These are phyloP conservation scores for Penicillium macrosclerotiorum DNA, from an alignment of 495 filamentous ascomycete species.

Conservation along the genomic window DNA sequence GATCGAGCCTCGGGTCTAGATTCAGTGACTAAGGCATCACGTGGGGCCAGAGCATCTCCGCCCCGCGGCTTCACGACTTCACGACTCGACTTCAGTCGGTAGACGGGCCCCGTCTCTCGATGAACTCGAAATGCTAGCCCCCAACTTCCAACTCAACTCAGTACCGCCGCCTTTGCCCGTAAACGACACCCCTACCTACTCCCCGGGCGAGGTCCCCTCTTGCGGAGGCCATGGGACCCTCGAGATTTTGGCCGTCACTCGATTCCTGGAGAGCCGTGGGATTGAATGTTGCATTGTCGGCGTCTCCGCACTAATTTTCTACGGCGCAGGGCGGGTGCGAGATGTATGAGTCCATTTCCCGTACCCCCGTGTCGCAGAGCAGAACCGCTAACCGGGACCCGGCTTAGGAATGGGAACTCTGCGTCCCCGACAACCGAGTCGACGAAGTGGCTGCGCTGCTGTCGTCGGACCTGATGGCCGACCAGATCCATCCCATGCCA, in stretches of 20 bases:
- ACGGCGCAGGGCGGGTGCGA: slow-evolving; percentile 28
- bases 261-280: slow-evolving; percentile 25
- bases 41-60: slow-evolving; percentile 10
- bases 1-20: slow-evolving; percentile 10
- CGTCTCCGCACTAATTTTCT: slow-evolving; percentile 28
- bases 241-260: slow-evolving; percentile 28
- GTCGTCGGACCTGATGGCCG: slow-evolving; percentile 7
- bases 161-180: slow-evolving; percentile 12
- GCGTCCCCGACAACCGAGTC: slow-evolving; percentile 25
- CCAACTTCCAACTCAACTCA: slow-evolving; percentile 18
- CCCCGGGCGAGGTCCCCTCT: slow-evolving; percentile 20
- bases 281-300: slow-evolving; percentile 31
- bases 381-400: no score
- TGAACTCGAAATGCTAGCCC: slow-evolving; percentile 16
- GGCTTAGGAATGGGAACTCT: slow-evolving; percentile 29
- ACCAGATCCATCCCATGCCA: slow-evolving; percentile 16
- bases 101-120: slow-evolving; percentile 1
- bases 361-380: background rate
- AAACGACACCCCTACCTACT: slow-evolving; percentile 15
- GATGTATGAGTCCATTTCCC: slow-evolving; percentile 21
- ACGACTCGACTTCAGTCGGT: background rate
- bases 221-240: slow-evolving; percentile 26
- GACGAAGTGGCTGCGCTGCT: slow-evolving; percentile 16
- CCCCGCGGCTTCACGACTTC: slow-evolving; percentile 16
- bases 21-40: slow-evolving; percentile 18